These are phyloP conservation scores for Colletotrichum chrysophilum DNA, from an alignment of 2,329 filamentous ascomycete genomes.

Conservation along the genomic window DNA sequence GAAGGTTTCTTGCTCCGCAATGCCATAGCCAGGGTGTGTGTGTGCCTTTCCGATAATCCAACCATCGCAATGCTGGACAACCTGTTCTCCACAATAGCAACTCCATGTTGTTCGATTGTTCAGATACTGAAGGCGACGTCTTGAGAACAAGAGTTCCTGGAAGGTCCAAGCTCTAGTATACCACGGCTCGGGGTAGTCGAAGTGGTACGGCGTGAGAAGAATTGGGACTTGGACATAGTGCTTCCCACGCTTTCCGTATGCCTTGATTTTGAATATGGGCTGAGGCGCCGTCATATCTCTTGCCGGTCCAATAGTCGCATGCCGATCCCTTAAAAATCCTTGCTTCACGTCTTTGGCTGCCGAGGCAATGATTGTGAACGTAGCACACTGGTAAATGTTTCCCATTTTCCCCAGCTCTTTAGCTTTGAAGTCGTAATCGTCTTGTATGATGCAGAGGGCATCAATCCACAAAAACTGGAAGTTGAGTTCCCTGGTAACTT, in stretches of 20 bases:
- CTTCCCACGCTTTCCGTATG: neutral
- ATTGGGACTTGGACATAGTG: neutral
- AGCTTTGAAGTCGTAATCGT: neutral
- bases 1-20: neutral
- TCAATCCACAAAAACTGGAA: neutral
- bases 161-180: neutral
- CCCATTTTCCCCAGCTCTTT: neutral
- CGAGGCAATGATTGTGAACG: neutral
- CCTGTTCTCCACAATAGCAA: neutral
- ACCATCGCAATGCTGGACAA: neutral
- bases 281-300: neutral
- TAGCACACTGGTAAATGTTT: neutral
- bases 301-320: neutral
- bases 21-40: neutral
- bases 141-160: neutral
- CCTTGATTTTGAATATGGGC: neutral
- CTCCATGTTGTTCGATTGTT: neutral
- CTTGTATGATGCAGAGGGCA: neutral
- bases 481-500: neutral
- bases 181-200: neutral
- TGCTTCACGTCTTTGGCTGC: neutral
- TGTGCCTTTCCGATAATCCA: neutral
- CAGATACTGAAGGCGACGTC: neutral
- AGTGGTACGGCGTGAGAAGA: neutral
- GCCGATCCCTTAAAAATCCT: neutral